Evolutionary conservation across 2,329 filamentous ascomycete genomes (phyloP).

Genomic region (Magnaporthiopsis incrustans): DNA sequence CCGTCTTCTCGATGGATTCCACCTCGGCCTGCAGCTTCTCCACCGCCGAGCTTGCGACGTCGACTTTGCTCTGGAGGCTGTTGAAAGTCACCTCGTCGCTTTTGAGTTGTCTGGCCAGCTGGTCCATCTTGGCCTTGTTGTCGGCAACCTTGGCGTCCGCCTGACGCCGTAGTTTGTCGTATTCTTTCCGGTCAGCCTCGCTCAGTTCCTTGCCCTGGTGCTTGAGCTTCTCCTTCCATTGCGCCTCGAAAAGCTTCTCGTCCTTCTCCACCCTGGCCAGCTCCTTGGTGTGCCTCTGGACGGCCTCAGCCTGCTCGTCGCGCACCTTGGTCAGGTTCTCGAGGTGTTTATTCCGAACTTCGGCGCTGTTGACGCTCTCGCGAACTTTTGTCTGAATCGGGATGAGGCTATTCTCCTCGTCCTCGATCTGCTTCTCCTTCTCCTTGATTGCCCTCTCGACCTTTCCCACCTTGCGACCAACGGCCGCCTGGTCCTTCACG

Average conservation of each 20-base stretch:
- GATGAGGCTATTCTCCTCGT: slow-evolving; percentile 75
- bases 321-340: slow-evolving; percentile 67
- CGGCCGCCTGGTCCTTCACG: slow-evolving; percentile 72
- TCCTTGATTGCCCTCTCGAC: slow-evolving; percentile 76
- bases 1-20: slow-evolving; percentile 59
- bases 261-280: slow-evolving; percentile 82
- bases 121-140: slow-evolving; percentile 76
- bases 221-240: slow-evolving; percentile 77
- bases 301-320: slow-evolving; percentile 58
- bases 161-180: slow-evolving; percentile 75
- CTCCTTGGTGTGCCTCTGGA: slow-evolving; percentile 71
- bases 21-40: slow-evolving; percentile 69
- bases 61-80: slow-evolving; percentile 81
- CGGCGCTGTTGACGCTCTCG: slow-evolving; percentile 64
- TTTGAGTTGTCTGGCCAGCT: slow-evolving; percentile 79
- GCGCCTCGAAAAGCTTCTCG: slow-evolving; percentile 76
- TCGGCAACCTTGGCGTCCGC: slow-evolving; percentile 75
- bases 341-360: slow-evolving; percentile 59
- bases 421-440: slow-evolving; percentile 82
- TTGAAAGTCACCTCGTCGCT: slow-evolving; percentile 87
- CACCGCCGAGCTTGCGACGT: slow-evolving; percentile 64
- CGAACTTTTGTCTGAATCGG: slow-evolving; percentile 89
- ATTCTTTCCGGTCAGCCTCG: slow-evolving; percentile 80
- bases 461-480: slow-evolving; percentile 67
- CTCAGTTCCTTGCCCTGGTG: slow-evolving; percentile 81